A percentile compares a stretch with the other conserved stretches of the same genome.
These are phyloP conservation scores for Trichoderma virens DNA, from an alignment of 495 filamentous ascomycete species.

Conservation along the genomic window DNA sequence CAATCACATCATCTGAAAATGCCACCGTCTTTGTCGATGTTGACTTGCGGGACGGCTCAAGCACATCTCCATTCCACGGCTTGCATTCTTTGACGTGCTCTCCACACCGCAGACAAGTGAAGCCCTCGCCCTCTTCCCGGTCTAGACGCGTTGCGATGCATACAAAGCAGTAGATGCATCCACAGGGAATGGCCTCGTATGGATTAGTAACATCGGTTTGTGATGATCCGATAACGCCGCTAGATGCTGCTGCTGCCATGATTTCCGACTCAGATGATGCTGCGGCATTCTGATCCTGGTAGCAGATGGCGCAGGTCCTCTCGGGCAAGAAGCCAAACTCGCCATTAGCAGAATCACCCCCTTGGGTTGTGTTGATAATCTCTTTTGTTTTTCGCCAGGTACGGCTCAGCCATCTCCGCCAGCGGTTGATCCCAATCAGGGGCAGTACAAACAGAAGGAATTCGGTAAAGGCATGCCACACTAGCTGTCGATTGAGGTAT, in stretches of 20 bases:
- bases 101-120: constrained; percentile 89
- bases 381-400: constrained; percentile 71
- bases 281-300: constrained; percentile 76
- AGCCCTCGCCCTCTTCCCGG: constrained; percentile 90
- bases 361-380: constrained; percentile 44
- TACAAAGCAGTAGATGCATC: constrained; percentile 94
- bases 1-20: constrained; percentile 51
- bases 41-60: constrained; percentile 47
- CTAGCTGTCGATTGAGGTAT: constrained; percentile 93
- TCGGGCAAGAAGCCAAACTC: constrained; percentile 83
- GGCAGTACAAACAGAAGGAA: constrained; percentile 94
- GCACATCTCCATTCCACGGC: constrained; percentile 86
- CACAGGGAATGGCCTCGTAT: constrained; percentile 85
- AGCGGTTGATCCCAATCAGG: constrained; percentile 84
- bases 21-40: constrained; percentile 58
- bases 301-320: constrained; percentile 96
- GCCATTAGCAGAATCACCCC: constrained; percentile 51
- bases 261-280: constrained; percentile 60
- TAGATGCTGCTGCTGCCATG: constrained; percentile 53
- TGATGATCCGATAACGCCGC: constrained; percentile 75
- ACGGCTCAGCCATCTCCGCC: constrained; percentile 81
- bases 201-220: constrained; percentile 95
- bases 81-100: constrained; percentile 79
- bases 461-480: constrained; percentile 98
- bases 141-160: constrained; percentile 87